A percentile compares a stretch with the other conserved stretches of the same genome.
phyloP scores from a whole-genome alignment of 331 rosid genomes.

The Erythrophleum ivorense region DNA sequence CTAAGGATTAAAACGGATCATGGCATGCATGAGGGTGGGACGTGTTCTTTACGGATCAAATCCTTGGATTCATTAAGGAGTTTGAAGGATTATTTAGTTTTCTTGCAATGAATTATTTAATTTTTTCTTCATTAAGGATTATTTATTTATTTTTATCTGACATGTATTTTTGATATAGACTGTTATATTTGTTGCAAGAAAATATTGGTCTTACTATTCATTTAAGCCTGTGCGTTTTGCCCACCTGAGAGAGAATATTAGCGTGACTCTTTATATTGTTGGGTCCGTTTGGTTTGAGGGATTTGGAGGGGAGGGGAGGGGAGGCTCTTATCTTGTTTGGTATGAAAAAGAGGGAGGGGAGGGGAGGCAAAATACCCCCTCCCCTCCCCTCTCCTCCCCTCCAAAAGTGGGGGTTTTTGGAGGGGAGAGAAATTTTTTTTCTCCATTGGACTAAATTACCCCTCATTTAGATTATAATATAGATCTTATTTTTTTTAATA shows the following conservation, averaged over 20 bases:
- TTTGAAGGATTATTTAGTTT: neutral
- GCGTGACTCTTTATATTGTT: too few species aligned
- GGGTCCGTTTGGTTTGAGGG: too few species aligned
- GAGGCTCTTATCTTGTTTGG: too few species aligned
- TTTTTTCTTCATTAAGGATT: neutral
- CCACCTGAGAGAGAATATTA: neutral
- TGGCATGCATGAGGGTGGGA: constrained; percentile 23
- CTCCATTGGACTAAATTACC: too few species aligned
- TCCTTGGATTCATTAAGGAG: neutral
- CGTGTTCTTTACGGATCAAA: constrained; percentile 17
- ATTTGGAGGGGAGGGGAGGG: too few species aligned
- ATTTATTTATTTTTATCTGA: neutral
- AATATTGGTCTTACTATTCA: neutral
- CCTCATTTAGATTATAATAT: too few species aligned
- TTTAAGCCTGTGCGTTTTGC: neutral
- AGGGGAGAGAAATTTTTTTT: too few species aligned
- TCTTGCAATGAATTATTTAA: neutral
- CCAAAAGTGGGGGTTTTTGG: too few species aligned
- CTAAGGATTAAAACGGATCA: neutral
- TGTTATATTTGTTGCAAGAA: neutral
- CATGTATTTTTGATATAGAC: neutral
- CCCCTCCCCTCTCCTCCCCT: too few species aligned
- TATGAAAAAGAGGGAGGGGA: too few species aligned
- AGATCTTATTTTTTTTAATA: too few species aligned
- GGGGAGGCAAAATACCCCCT: too few species aligned